A percentile compares a stretch with the other conserved stretches of the same genome.
Conservation (phyloP, 202 grass and related monocot genomes). For the Setaria viridis region DNA sequence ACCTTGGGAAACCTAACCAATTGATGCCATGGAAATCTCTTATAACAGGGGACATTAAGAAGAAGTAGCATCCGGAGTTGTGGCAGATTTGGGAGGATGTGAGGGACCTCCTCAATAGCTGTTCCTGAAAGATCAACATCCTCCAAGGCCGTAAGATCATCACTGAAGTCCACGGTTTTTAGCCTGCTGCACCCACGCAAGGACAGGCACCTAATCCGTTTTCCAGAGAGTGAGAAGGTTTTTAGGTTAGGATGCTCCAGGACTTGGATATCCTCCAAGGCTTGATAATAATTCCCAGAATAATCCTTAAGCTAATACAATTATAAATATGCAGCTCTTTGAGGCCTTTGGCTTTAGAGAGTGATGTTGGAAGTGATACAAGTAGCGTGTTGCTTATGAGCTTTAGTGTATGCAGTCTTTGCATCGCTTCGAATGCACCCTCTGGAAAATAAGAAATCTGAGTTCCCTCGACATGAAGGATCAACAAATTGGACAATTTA, state of each 20-base stretch:
- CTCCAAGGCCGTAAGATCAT: not conserved
- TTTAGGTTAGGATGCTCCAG: slow-evolving; percentile 10
- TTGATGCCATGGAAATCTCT: slow-evolving; percentile 19
- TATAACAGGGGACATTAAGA: not conserved
- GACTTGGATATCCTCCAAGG: not conserved
- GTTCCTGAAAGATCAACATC: slow-evolving; percentile 16
- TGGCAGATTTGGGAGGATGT: slow-evolving; percentile 3
- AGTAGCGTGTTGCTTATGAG: not conserved
- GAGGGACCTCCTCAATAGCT: slow-evolving; percentile 4
- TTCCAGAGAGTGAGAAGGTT: slow-evolving; percentile 15
- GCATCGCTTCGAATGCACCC: not conserved
- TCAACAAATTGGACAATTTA: not conserved
- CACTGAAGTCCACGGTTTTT: not conserved
- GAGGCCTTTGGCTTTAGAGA: not conserved
- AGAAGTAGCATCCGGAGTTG: not conserved
- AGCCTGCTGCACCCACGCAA: slow-evolving; percentile 1
- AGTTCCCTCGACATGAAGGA: slow-evolving; percentile 14
- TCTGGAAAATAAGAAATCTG: not conserved
- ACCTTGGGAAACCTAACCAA: not conserved
- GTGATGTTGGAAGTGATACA: not conserved
- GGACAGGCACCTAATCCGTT: not conserved
- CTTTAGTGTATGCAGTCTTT: slow-evolving; percentile 7
- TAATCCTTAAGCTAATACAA: not conserved
- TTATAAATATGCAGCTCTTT: not conserved
- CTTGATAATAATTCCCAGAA: not conserved